Conservation (phyloP, 1,284 basidiomycete species). For the Omphalotus olearius region DNA sequence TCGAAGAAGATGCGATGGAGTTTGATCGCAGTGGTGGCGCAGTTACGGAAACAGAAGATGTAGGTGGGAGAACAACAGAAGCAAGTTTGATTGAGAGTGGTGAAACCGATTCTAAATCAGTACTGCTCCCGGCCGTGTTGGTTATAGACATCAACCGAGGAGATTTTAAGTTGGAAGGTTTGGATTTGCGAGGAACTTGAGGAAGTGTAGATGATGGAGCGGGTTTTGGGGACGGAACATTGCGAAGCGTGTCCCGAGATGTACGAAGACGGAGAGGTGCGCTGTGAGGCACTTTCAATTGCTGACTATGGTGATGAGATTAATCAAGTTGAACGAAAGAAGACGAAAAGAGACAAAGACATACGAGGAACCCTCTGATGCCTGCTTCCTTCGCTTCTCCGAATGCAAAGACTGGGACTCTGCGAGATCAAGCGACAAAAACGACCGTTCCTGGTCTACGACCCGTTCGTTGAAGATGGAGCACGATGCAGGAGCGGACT, state of each 20-base stretch:
- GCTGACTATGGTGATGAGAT: slow-evolving; percentile 5
- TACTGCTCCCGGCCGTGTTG: slow-evolving; percentile 8
- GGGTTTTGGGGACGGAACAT: slow-evolving; percentile 58
- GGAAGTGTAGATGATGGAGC: slow-evolving; percentile 52
- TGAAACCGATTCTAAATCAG: slow-evolving; percentile 25
- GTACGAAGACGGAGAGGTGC: slow-evolving; percentile 24
- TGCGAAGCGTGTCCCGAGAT: slow-evolving; percentile 43
- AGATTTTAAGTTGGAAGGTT: too few species aligned
- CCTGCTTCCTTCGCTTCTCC: slow-evolving; percentile 31
- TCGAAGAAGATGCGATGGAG: slow-evolving; percentile 15
- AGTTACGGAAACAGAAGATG: neutral
- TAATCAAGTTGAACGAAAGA: neutral
- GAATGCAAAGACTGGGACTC: slow-evolving; percentile 45
- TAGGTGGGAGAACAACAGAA: slow-evolving; percentile 27
- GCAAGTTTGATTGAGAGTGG: slow-evolving; percentile 35
- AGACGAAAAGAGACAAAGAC: slow-evolving; percentile 18
- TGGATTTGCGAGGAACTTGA: slow-evolving; percentile 26
- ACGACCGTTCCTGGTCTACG: slow-evolving; percentile 39
- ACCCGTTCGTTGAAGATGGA: slow-evolving; percentile 6
- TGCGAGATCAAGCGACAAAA: slow-evolving; percentile 58
- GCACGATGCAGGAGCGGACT: slow-evolving; percentile 22
- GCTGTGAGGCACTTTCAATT: slow-evolving; percentile 14
- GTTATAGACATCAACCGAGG: neutral
- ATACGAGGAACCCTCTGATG: slow-evolving; percentile 21
- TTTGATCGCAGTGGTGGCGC: slow-evolving; percentile 2